phyloP scores from a whole-genome alignment of 2,329 filamentous ascomycete species.

The Apiospora phragmitis region DNA sequence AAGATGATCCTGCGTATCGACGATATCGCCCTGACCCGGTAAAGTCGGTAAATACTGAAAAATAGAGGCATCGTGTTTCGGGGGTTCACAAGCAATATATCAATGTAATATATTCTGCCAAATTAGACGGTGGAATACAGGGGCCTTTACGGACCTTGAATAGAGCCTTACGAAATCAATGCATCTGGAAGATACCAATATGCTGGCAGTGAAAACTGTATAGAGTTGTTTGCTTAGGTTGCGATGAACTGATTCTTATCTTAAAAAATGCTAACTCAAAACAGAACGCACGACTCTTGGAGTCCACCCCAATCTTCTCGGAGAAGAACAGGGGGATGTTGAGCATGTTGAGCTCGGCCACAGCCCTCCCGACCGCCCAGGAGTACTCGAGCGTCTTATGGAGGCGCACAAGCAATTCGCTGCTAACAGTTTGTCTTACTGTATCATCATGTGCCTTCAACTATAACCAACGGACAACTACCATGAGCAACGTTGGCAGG shows the following conservation, averaged over 20 bases:
- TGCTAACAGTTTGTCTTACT: too few relatives aligned
- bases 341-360: not conserved
- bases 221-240: not conserved
- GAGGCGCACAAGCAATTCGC: too few relatives aligned
- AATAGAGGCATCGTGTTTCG: not conserved
- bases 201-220: not conserved
- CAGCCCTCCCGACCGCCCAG: not conserved
- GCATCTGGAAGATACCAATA: not conserved
- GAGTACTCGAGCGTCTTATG: not conserved
- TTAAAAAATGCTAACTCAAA: not conserved
- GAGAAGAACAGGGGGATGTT: not conserved
- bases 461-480: too few relatives aligned
- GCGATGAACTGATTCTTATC: not conserved
- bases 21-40: conserved; percentile 65
- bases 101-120: conserved; percentile 11
- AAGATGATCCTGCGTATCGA: conserved; percentile 83
- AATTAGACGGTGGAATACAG: not conserved
- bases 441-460: too few relatives aligned
- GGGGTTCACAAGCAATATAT: conserved; percentile 1
- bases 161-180: not conserved
- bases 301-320: not conserved
- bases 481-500: too few relatives aligned
- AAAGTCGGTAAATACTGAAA: conserved; percentile 25
- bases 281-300: not conserved
- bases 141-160: not conserved